Conservation (phyloP, 305 asterid species). For the Fraxinus xanthoxyloides region DNA sequence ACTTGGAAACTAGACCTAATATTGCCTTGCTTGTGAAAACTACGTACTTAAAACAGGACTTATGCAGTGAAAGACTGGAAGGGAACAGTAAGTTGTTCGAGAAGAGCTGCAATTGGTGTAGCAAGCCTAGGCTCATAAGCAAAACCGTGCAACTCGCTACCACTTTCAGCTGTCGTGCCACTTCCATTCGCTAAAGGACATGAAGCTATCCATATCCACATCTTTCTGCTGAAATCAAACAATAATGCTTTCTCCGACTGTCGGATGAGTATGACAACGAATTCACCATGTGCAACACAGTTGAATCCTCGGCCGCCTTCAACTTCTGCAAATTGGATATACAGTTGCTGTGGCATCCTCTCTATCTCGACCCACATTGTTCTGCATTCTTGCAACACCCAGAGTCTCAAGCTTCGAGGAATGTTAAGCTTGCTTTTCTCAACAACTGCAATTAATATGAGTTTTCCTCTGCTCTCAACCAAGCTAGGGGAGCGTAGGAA, state of each 20-base stretch:
- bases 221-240: conserved; percentile 59
- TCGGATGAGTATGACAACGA: conserved; percentile 46
- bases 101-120: conserved; percentile 72
- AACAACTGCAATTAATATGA: conserved; percentile 72
- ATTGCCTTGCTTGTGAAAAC: neutral
- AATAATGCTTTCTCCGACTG: conserved; percentile 51
- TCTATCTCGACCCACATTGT: conserved; percentile 76
- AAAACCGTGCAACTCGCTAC: conserved; percentile 66
- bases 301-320: conserved; percentile 68
- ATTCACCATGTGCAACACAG: conserved; percentile 74
- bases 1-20: neutral
- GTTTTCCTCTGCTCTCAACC: conserved; percentile 59
- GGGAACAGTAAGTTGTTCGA: conserved; percentile 77
- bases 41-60: neutral
- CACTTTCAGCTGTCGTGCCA: conserved; percentile 10
- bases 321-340: conserved; percentile 59
- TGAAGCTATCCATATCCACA: conserved; percentile 81
- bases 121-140: conserved; percentile 71
- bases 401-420: conserved; percentile 75
- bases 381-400: conserved; percentile 72
- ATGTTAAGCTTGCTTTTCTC: conserved; percentile 94
- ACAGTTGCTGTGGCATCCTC: conserved; percentile 96
- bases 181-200: conserved; percentile 46
- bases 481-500: conserved; percentile 82
- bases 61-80: conserved; percentile 49